phyloP scores from a whole-genome alignment of 1,284 basidiomycete genomes.

The Tylopilus orsonianus region DNA sequence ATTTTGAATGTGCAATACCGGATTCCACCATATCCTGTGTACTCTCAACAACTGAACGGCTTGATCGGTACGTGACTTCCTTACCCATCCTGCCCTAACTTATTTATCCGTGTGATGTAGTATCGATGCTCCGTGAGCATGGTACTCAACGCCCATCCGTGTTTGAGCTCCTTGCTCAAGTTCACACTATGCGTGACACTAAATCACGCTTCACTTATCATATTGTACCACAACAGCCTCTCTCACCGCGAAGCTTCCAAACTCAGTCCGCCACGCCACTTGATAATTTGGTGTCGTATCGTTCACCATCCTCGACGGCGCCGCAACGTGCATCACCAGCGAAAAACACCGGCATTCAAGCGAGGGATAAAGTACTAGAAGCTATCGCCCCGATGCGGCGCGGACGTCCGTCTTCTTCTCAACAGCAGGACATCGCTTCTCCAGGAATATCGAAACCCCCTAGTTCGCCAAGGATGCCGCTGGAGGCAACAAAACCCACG shows the following conservation, averaged over 20 bases:
- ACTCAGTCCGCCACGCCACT: constrained; percentile 25
- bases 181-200: constrained; percentile 82
- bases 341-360: constrained; percentile 52
- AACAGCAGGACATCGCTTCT: constrained; percentile 32
- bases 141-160: constrained; percentile 79
- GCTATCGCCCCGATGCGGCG: constrained; percentile 77
- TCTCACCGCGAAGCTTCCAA: constrained; percentile 41
- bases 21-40: constrained; percentile 90
- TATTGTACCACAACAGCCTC: constrained; percentile 49
- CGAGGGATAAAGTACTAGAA: constrained; percentile 71
- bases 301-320: constrained; percentile 32
- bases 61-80: constrained; percentile 73
- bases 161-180: constrained; percentile 75
- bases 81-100: constrained; percentile 9
- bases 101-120: constrained; percentile 39
- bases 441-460: constrained; percentile 37
- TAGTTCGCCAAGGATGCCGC: constrained; percentile 38
- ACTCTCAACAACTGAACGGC: constrained; percentile 83
- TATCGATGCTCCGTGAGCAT: constrained; percentile 86
- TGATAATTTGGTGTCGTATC: constrained; percentile 43
- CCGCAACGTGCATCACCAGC: constrained; percentile 18
- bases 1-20: constrained; percentile 97
- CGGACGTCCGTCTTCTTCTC: constrained; percentile 53
- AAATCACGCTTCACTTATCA: constrained; percentile 75
- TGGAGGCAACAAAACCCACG: constrained; percentile 21